phyloP scores from a whole-genome alignment of 495 filamentous ascomycete species.

The Penicillium cataractarum region DNA sequence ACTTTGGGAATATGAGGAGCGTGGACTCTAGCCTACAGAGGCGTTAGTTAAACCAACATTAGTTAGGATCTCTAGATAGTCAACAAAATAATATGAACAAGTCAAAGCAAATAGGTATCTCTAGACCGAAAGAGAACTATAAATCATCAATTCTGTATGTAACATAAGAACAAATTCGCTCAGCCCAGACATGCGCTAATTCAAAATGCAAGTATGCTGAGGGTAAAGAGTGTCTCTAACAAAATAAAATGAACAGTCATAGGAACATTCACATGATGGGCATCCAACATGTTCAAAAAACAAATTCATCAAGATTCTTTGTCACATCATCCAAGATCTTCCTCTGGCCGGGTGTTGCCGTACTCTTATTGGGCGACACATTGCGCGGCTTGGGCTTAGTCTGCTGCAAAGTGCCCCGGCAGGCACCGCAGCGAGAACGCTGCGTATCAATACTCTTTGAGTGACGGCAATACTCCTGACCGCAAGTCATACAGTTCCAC shows the following conservation, averaged over 20 bases:
- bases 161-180: background rate
- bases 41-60: background rate
- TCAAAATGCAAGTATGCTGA: background rate
- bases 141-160: background rate
- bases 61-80: background rate
- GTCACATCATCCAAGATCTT: constrained; percentile 16
- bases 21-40: background rate
- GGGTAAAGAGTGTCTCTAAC: background rate
- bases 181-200: background rate
- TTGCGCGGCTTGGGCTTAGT: constrained; percentile 74
- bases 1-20: background rate
- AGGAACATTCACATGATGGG: background rate
- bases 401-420: constrained; percentile 70
- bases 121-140: background rate
- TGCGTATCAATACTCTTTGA: constrained; percentile 75
- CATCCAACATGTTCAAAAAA: constrained; percentile 5
- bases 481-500: constrained; percentile 79
- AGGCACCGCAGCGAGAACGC: constrained; percentile 69
- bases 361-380: constrained; percentile 58
- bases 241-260: background rate
- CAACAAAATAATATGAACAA: constrained; percentile 3
- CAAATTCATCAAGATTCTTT: constrained; percentile 17
- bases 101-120: background rate
- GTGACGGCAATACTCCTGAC: constrained; percentile 72
- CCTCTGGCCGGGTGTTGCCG: constrained; percentile 6